These are phyloP conservation scores for Cynanchum wilfordii DNA, from an alignment of 257 asterid genomes.

Conservation along the genomic window DNA sequence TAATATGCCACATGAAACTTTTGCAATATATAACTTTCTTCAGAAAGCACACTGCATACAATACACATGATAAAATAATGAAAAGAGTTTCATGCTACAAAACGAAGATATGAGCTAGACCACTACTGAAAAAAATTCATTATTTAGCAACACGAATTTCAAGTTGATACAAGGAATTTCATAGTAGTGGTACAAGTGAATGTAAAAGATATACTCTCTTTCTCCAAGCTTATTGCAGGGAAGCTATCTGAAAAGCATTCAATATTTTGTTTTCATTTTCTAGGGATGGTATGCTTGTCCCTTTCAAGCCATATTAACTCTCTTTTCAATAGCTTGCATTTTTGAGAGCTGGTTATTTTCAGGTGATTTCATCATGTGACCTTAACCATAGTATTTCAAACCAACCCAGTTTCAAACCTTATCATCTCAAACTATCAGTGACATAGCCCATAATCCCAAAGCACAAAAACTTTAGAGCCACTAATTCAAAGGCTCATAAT, in stretches of 20 bases:
- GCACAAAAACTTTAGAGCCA: not conserved
- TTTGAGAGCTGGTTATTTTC: not conserved
- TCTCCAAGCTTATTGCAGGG: not conserved
- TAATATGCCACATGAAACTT: not conserved
- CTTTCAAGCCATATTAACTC: not conserved
- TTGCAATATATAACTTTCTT: not conserved
- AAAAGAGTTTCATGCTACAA: not conserved
- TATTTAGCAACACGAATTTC: not conserved
- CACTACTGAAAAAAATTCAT: not conserved
- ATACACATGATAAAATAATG: not conserved
- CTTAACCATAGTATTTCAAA: not conserved
- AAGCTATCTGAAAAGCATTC: not conserved
- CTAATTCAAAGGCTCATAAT: not conserved
- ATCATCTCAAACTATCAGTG: slow-evolving; percentile 4
- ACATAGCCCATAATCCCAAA: not conserved
- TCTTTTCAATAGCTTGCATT: not conserved
- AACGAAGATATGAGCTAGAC: not conserved
- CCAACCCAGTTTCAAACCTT: not conserved
- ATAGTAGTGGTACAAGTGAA: not conserved
- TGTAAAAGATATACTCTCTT: not conserved
- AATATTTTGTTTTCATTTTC: not conserved
- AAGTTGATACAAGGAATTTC: not conserved
- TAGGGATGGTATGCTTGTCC: not conserved
- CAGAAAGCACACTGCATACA: not conserved
- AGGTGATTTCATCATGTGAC: not conserved